Conservation (phyloP, 306 rosid genomes). For the Abrus precatorius region DNA sequence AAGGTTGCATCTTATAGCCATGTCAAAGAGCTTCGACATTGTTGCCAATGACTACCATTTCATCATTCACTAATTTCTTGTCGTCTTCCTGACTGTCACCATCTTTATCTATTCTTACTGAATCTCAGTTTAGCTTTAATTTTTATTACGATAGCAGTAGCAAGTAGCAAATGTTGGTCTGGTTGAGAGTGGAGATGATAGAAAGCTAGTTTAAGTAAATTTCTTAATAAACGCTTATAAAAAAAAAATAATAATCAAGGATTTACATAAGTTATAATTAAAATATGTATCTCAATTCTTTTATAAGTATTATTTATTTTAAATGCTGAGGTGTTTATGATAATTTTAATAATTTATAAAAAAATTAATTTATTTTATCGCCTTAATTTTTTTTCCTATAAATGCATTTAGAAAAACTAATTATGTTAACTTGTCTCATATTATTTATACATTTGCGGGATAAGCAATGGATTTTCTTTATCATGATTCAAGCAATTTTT, state of each 20-base stretch:
- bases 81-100: neutral
- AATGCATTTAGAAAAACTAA: too few species aligned
- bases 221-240: neutral
- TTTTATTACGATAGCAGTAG: neutral
- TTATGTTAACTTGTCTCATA: neutral
- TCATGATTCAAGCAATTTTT: neutral
- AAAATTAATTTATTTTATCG: neutral
- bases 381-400: neutral
- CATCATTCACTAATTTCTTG: neutral
- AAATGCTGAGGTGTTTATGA: neutral
- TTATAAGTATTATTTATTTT: neutral
- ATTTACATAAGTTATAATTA: neutral
- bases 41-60: neutral
- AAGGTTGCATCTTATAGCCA: neutral
- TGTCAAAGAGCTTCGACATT: neutral
- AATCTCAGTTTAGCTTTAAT: neutral
- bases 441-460: neutral
- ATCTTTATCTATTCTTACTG: neutral
- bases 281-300: neutral
- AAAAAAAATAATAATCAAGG: neutral
- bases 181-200: conserved; percentile 1
- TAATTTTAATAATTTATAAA: neutral
- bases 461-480: neutral
- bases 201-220: neutral
- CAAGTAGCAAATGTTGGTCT: neutral